These are phyloP conservation scores for Austropuccinia psidii DNA, from an alignment of 1,284 basidiomycete genomes.

Conservation along the genomic window DNA sequence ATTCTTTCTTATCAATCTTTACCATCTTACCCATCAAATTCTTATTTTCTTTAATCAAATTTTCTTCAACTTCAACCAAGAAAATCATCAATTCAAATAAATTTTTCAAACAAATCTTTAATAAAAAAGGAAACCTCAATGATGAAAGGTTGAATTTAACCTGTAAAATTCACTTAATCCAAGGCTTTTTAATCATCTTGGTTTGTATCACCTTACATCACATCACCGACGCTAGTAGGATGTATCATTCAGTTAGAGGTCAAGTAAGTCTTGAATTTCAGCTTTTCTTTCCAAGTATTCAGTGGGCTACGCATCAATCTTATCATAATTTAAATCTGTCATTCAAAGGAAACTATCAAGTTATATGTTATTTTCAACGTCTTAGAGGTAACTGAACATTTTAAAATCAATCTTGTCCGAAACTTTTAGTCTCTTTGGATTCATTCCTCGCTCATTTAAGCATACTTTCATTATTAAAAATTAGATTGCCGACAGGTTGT, in stretches of 20 bases:
- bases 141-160: constrained; percentile 56
- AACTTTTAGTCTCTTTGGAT: background rate
- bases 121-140: background rate
- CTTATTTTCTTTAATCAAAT: constrained; percentile 42
- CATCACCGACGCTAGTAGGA: constrained; percentile 90
- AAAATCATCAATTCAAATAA: background rate
- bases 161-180: constrained; percentile 83
- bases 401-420: background rate
- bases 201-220: constrained; percentile 69
- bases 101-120: background rate
- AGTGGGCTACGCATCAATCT: background rate
- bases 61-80: background rate
- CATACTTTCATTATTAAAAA: background rate
- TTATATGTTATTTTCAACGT: constrained; percentile 99
- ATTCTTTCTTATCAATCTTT: constrained; percentile 96
- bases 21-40: constrained; percentile 88
- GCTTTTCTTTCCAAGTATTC: constrained; percentile 36
- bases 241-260: constrained; percentile 97
- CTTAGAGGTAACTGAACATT: constrained; percentile 60
- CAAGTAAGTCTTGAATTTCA: constrained; percentile 52
- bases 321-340: background rate
- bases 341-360: constrained; percentile 72
- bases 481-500: constrained; percentile 91
- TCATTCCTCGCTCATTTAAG: background rate
- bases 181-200: constrained; percentile 65